Evolutionary conservation across 495 filamentous ascomycete genomes (phyloP), one percentile per base, ranked within the genome.

Genomic region (Daldinia grandis): DNA sequence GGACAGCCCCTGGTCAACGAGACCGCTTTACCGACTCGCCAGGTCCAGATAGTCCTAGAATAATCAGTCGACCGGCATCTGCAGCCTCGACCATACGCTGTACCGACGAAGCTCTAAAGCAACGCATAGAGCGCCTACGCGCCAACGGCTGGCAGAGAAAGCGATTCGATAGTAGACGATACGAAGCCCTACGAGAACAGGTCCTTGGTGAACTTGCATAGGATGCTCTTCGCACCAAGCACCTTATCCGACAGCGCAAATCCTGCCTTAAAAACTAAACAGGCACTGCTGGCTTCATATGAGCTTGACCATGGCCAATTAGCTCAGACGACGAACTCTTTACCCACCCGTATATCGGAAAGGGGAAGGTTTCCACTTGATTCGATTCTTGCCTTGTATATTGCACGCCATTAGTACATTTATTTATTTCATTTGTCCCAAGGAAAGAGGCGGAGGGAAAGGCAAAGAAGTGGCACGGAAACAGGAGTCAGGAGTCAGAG

Each of bases 181-280:
- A 87, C 65, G 80, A 83, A 64, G 78, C 74, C 44, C 72, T 87
- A 4, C 82, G 83, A 57, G 83, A 85, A 66, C 74, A 76, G 17
- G 84, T 81, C 6, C 62, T 86, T 61, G 74, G 70, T 4, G 84
- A 86, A 69, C 69, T 86, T 12, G 75, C 69, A 31, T 74, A 66
- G 64, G 53, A 47, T 21, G 42, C 19, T 47, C 19, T 47, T 24
- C 42, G 17, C 17, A 8, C 42, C 9, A 24, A 47, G 42, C 2
- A 24, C 42, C n/a, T 44, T n/a, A 19, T 44, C 17, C 10, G 19
- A 3, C 42, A 24, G 8, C 19, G 42, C 38, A 40, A 17, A 40
- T 15, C 17, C 21, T 19, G 37, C 28, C 57, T 31, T 17, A 15
- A 8, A 40, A 6, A 3, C 38, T 17, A 4, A 40, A 40, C 7